Evolutionary conservation across 345 rosid genomes (phyloP).

Genomic region (Arabidopsis suecica): DNA sequence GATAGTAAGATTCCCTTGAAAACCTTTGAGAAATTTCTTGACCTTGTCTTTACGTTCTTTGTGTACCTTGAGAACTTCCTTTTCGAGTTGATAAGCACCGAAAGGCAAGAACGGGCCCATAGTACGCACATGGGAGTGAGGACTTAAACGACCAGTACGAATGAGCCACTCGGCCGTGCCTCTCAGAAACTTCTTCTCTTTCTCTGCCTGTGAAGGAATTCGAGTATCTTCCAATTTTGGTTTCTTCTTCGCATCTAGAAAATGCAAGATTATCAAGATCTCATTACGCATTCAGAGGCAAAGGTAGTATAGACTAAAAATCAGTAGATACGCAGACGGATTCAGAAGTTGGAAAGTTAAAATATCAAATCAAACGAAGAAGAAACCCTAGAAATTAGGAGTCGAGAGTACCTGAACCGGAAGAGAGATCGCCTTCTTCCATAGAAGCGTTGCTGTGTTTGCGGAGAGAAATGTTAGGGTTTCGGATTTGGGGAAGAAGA

Average conservation of each 20-base stretch:
- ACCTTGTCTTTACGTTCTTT: slow-evolving; percentile 17
- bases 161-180: not conserved
- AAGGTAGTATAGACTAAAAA: no score
- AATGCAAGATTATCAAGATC: not conserved
- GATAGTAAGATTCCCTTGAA: slow-evolving; percentile 7
- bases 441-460: not conserved
- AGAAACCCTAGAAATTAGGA: not conserved
- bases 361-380: no score
- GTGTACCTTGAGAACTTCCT: not conserved
- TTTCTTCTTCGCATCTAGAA: not conserved
- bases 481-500: not conserved
- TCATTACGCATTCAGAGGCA: not conserved
- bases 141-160: not conserved
- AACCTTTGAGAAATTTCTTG: slow-evolving; percentile 16
- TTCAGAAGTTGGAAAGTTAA: no score
- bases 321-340: no score
- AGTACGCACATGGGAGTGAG: no score
- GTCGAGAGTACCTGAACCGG: not conserved
- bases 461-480: not conserved
- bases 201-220: slow-evolving; percentile 6
- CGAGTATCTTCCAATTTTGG: not conserved
- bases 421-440: not conserved
- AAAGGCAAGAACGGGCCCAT: slow-evolving; percentile 6
- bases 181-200: not conserved
- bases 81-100: not conserved